Evolutionary conservation across 768 basidiomycete species (phyloP).

Genomic region (Cantharellus cinnabarinus): DNA sequence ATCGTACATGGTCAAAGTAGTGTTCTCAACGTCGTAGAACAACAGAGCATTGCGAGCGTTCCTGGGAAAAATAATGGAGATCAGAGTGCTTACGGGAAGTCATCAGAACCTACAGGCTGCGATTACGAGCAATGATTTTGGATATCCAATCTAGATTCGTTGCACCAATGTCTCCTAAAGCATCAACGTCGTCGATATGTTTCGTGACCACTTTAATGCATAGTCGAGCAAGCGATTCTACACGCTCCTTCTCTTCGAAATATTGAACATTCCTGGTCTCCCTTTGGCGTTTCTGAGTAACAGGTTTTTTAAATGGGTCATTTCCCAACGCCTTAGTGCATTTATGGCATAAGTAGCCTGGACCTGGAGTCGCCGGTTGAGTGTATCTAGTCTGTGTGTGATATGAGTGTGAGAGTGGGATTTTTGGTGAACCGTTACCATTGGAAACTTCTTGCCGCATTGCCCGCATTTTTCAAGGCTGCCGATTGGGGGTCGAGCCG

Average conservation of each 20-base stretch:
- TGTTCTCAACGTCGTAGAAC: slow-evolving; percentile 62
- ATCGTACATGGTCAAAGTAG: slow-evolving; percentile 59
- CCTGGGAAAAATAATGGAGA: too few species aligned
- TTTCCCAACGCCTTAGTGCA: slow-evolving; percentile 62
- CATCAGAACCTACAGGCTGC: slow-evolving; percentile 43
- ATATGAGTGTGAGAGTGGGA: background rate
- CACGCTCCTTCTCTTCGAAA: slow-evolving; percentile 39
- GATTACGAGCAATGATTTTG: slow-evolving; percentile 60
- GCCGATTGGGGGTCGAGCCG: slow-evolving; percentile 45
- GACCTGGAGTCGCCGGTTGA: slow-evolving; percentile 42
- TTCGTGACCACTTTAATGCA: slow-evolving; percentile 77
- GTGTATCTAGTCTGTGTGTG: slow-evolving; percentile 71
- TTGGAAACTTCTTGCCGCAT: slow-evolving; percentile 71
- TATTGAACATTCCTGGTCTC: slow-evolving; percentile 49
- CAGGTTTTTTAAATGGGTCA: slow-evolving; percentile 74
- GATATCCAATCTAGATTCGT: slow-evolving; percentile 72
- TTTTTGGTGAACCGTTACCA: slow-evolving; percentile 32
- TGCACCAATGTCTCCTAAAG: slow-evolving; percentile 68
- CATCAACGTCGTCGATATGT: slow-evolving; percentile 77
- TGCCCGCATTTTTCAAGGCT: slow-evolving; percentile 62
- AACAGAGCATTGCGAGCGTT: slow-evolving; percentile 45
- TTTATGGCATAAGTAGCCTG: slow-evolving; percentile 64
- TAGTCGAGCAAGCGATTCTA: slow-evolving; percentile 51
- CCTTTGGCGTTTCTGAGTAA: slow-evolving; percentile 39
- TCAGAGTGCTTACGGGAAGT: too few species aligned